These are phyloP conservation scores for Phytophthora aleatoria DNA, from an alignment of 352 stramenopile genomes.

Conservation along the genomic window DNA sequence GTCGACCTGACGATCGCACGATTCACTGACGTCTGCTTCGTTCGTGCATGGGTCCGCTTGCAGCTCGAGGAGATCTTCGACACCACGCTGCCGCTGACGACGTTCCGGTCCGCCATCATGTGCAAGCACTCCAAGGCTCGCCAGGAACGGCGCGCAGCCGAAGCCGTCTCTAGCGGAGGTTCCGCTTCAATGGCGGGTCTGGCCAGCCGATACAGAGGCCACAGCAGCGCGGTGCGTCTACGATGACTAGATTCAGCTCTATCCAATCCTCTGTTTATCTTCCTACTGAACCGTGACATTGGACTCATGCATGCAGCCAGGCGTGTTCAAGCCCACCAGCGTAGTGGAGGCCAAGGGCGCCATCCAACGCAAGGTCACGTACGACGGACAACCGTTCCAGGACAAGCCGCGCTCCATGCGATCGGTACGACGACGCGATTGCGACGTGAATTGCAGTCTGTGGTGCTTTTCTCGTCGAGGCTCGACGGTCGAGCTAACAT, in stretches of 20 bases:
- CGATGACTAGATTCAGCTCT: not conserved
- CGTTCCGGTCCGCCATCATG: slow-evolving; percentile 62
- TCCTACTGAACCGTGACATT: not conserved
- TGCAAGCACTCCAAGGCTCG: slow-evolving; percentile 73
- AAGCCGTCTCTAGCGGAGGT: not conserved
- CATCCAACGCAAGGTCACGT: slow-evolving; percentile 60
- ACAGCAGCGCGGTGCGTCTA: slow-evolving; percentile 20
- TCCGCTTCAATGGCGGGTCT: slow-evolving; percentile 12
- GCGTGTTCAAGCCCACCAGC: slow-evolving; percentile 55
- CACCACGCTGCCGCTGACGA: slow-evolving; percentile 53
- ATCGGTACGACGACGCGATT: slow-evolving; percentile 38
- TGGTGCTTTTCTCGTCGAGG: not conserved
- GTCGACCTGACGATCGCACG: slow-evolving; percentile 31
- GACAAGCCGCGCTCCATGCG: slow-evolving; percentile 40
- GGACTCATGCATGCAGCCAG: slow-evolving; percentile 20
- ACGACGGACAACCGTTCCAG: slow-evolving; percentile 57
- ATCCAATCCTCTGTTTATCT: slow-evolving; percentile 9
- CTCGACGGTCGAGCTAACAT: not conserved
- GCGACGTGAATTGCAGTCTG: not conserved
- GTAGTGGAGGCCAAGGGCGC: slow-evolving; percentile 53
- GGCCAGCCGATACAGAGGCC: not conserved
- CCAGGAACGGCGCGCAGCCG: slow-evolving; percentile 15
- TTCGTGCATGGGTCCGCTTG: slow-evolving; percentile 5
- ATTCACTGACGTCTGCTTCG: slow-evolving; percentile 30
- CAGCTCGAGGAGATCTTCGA: slow-evolving; percentile 71